A percentile compares a stretch with the other conserved stretches of the same genome.
phyloP scores from a whole-genome alignment of 2,329 filamentous ascomycete genomes.

The Colletotrichum cuscutae region DNA sequence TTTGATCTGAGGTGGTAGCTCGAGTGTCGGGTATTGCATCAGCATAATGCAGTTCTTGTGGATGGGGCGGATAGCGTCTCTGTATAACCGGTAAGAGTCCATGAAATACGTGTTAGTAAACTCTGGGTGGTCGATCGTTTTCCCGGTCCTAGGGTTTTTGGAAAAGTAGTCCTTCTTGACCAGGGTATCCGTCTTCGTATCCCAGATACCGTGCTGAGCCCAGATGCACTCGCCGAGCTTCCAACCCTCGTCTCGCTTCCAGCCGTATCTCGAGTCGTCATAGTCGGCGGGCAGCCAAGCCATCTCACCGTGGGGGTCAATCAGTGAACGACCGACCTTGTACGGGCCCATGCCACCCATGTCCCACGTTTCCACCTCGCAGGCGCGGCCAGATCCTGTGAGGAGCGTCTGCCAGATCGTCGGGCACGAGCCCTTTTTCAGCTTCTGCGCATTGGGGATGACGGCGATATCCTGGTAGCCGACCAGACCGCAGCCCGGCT shows the following conservation, averaged over 20 bases:
- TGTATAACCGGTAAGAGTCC: constrained; percentile 82
- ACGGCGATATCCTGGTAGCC: constrained; percentile 83
- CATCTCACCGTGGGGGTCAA: constrained; percentile 87
- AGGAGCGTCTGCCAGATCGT: constrained; percentile 95
- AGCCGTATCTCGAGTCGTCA: constrained; percentile 89
- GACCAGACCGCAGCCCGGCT: constrained; percentile 89
- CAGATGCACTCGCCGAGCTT: constrained; percentile 94
- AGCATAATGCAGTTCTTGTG: constrained; percentile 88
- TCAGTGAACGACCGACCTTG: constrained; percentile 82
- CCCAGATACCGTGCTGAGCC: constrained; percentile 98
- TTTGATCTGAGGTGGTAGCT: constrained; percentile 89
- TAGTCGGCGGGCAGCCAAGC: constrained; percentile 88
- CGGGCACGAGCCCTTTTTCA: constrained; percentile 92
- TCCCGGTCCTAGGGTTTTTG: constrained; percentile 78
- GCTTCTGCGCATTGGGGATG: constrained; percentile 86
- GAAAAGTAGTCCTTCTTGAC: constrained; percentile 89
- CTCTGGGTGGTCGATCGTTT: constrained; percentile 79
- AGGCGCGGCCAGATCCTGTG: constrained; percentile 89
- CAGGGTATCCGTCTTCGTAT: constrained; percentile 79
- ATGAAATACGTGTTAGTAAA: constrained; percentile 96
- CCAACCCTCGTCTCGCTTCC: constrained; percentile 89
- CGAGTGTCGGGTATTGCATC: constrained; percentile 90
- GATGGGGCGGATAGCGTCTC: constrained; percentile 76
- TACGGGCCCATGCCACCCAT: constrained; percentile 94
- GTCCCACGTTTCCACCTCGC: constrained; percentile 91